Evolutionary conservation across 2,329 filamentous ascomycete genomes (phyloP).

Genomic region (Leptodontidium sp.): DNA sequence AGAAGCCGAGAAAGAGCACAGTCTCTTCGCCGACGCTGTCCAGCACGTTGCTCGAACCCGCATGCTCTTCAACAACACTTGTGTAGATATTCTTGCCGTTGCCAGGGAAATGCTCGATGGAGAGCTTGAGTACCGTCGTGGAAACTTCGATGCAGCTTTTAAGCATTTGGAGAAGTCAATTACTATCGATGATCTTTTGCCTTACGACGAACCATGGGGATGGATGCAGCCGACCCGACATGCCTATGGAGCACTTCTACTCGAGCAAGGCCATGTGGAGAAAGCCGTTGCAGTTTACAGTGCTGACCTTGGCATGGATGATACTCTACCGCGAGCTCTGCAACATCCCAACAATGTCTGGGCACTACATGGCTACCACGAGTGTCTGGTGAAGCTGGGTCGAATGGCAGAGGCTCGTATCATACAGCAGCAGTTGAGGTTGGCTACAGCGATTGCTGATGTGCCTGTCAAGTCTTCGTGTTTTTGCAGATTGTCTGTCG

Average conservation of each 20-base stretch:
- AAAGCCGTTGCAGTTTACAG: slow-evolving; percentile 65
- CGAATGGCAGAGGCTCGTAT: slow-evolving; percentile 55
- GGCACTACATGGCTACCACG: slow-evolving; percentile 76
- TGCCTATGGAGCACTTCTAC: slow-evolving; percentile 72
- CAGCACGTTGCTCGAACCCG: slow-evolving; percentile 63
- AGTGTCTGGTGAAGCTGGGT: slow-evolving; percentile 68
- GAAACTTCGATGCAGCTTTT: slow-evolving; percentile 67
- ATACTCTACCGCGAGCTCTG: slow-evolving; percentile 67
- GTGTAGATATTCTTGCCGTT: slow-evolving; percentile 68
- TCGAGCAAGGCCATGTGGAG: slow-evolving; percentile 69
- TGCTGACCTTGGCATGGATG: slow-evolving; percentile 67
- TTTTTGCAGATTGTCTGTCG: slow-evolving; percentile 55
- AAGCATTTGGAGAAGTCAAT: slow-evolving; percentile 64
- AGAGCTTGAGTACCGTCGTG: slow-evolving; percentile 74
- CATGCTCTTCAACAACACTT: slow-evolving; percentile 74
- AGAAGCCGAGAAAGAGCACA: slow-evolving; percentile 61
- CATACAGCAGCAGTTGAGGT: slow-evolving; percentile 58
- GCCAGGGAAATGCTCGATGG: slow-evolving; percentile 73
- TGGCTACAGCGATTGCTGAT: slow-evolving; percentile 65
- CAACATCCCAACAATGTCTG: slow-evolving; percentile 79
- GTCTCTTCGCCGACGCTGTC: slow-evolving; percentile 59
- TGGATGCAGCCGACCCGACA: slow-evolving; percentile 82
- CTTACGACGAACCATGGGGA: slow-evolving; percentile 79
- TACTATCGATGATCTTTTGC: slow-evolving; percentile 66
- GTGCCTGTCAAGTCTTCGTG: slow-evolving; percentile 65